Evolutionary conservation across 2,329 filamentous ascomycete genomes (phyloP).

Genomic region (Kalaharituber pfeilii): DNA sequence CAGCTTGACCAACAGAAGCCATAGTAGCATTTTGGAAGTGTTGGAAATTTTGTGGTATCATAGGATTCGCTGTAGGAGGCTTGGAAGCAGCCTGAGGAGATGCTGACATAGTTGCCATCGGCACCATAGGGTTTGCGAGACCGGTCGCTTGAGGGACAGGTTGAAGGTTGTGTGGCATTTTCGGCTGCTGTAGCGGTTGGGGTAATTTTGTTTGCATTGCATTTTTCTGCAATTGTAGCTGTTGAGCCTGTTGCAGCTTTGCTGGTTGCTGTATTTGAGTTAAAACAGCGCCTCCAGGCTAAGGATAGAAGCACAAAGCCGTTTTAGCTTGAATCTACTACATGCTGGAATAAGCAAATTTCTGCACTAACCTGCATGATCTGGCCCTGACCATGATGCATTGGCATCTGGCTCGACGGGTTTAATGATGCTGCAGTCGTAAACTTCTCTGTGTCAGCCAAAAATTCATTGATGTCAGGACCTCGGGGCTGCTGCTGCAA

Average conservation of each 20-base stretch:
- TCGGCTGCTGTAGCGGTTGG: not conserved
- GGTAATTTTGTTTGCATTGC: not conserved
- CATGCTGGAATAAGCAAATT: not conserved
- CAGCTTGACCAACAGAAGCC: too few species aligned
- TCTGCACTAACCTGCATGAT: not conserved
- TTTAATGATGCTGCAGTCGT: not conserved
- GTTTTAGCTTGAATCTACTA: not conserved
- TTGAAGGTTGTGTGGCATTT: not conserved
- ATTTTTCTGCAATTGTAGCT: not conserved
- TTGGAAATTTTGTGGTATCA: not conserved
- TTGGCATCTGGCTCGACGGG: not conserved
- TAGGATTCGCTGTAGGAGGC: not conserved
- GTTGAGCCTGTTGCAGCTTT: slow-evolving; percentile 1
- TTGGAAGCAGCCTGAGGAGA: not conserved
- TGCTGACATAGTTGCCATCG: not conserved
- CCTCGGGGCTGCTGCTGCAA: slow-evolving; percentile 26
- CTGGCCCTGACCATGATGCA: not conserved
- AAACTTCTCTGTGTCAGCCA: not conserved
- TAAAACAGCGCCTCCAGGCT: not conserved
- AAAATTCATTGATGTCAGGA: not conserved
- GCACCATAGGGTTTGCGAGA: not conserved
- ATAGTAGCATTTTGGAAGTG: too few species aligned
- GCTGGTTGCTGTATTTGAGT: not conserved
- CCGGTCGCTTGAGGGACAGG: not conserved
- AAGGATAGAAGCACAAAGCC: not conserved